Base-by-base conservation (phyloP, 306 rosid genomes). In the Abrus precatorius region DNA sequence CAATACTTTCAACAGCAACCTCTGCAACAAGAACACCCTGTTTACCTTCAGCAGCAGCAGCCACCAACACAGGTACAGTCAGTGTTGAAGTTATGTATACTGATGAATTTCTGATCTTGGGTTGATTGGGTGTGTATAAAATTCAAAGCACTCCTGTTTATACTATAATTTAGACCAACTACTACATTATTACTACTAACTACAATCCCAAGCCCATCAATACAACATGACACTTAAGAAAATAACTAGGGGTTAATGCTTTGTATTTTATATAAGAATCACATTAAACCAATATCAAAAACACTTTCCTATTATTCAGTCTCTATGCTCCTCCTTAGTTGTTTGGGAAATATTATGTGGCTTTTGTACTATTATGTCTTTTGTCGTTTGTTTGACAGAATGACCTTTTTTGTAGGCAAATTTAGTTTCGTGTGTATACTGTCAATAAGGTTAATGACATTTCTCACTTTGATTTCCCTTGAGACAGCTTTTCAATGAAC, bases 1-100 rank as follows among this genome's bases (percentile, higher is more conserved):
- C 91, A 86, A 40, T 84, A 84, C 5, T 67, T 32, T 28, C 83
- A 75, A 56, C 85, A 64, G 72, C 89, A 82, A 38, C 82, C 80
- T 57, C 88, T 80, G 83, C 94, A 67, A 44, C 91, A 89, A 77
- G 87, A 84, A 75, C 71, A 70, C 38, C 78, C 77, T 72, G 78
- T 62, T 73, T 59, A 77, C 69, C 61, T 60, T 33, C 92, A 80
- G 84, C 90, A 79, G 76, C 88, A 64, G 72, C 92, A 80, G 69
- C 85, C 73, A 13, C 43, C 80, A 61, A 68, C 74, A 57, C 88
- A 85, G 85, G 80, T 77, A 78, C 85, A 79, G 66, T 63, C 30
- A 74, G 72, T 36, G 34, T 72, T 53, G 38, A 54, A 80, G 13
- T 59, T 50, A 61, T 62, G 64, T 40, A 40, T 20, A 38, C 61